A percentile compares a stretch with the other conserved stretches of the same genome.
Evolutionary conservation across 331 rosid genomes (phyloP).

Genomic region (Telfairia occidentalis): DNA sequence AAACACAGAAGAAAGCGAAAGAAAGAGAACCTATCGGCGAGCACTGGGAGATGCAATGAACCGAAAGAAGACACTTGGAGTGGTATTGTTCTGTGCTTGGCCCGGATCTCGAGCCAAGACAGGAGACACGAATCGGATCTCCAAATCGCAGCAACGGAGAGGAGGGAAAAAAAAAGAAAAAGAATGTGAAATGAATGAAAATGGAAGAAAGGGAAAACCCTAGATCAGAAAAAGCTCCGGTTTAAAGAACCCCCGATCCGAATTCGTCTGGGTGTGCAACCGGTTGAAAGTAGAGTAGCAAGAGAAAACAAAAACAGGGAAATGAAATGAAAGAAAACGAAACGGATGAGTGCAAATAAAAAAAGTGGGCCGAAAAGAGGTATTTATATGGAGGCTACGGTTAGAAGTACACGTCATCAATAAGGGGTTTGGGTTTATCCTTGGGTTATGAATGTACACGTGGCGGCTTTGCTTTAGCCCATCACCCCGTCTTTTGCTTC

Average conservation of each 20-base stretch:
- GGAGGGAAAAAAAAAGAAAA: not conserved
- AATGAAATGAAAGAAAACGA: conserved; percentile 8
- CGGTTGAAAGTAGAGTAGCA: conserved; percentile 21
- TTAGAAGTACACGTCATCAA: conserved; percentile 58
- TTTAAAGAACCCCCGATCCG: conserved; percentile 18
- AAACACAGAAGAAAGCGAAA: not conserved
- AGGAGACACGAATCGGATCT: conserved; percentile 15
- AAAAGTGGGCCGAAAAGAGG: not conserved
- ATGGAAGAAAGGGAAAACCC: conserved; percentile 20
- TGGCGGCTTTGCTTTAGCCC: conserved; percentile 30
- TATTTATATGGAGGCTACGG: conserved; percentile 82
- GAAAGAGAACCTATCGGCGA: not conserved
- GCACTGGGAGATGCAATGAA: conserved; percentile 11
- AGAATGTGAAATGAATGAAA: not conserved
- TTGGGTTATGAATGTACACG: conserved; percentile 26
- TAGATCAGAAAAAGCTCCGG: conserved; percentile 17
- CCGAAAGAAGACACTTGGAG: conserved; percentile 1
- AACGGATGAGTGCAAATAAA: conserved; percentile 48
- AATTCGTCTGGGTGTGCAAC: conserved; percentile 9
- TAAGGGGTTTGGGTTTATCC: conserved; percentile 38
- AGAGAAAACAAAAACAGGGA: not conserved
- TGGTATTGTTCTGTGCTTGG: conserved; percentile 16
- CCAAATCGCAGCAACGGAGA: not conserved
- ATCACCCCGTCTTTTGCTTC: conserved; percentile 17
- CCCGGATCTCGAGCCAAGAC: conserved; percentile 25